Evolutionary conservation across 768 basidiomycete species (phyloP), one percentile per base, ranked within the genome.

Genomic region (Suillus subalutaceus): DNA sequence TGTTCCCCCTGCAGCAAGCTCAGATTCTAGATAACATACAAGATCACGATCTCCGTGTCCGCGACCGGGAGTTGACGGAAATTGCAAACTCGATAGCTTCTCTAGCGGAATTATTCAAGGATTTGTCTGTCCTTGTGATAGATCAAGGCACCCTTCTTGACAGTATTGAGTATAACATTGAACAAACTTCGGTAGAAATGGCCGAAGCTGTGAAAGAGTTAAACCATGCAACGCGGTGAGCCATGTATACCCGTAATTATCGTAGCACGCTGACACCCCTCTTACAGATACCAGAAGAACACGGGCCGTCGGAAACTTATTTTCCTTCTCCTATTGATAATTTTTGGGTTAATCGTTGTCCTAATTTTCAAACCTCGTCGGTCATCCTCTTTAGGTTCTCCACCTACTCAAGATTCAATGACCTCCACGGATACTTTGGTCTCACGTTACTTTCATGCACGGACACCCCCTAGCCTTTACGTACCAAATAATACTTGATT

Each of bases 111-210:
- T 85, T 99, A 61, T 99, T 99, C 85, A 95, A 97, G 72, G 97
- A 99, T 75, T 83, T 99, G 56, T 92, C 92, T 16, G 85, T 86
- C 43, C 87, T 99, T 64, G 94, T 99, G 66, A 98, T 99, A 68
- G 97, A 99, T 79, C 97, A 99, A 74, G 97, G 97, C 37, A 98
- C 97, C 37, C 86, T 99, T 40, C 84, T 99, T 64, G 97, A 99
- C 79, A 95, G 94, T 44, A 86, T 99, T 64, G 97, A 99, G 78
- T 99, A 94, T 80, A 99, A 99, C 75, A 92, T 99, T 62, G 95
- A 98, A 77, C 90, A 93, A 77, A 93, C 96, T 6, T 91, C 91
- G 20, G 86, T 86, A 40, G 88, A 94, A 62, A 84, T 96, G 75
- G 79, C 89, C 64, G 92, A 93, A 55, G 94, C 96, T 26, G 95